These are phyloP conservation scores for Globisporangium paddicum DNA, from an alignment of 352 stramenopile species.

Conservation along the genomic window DNA sequence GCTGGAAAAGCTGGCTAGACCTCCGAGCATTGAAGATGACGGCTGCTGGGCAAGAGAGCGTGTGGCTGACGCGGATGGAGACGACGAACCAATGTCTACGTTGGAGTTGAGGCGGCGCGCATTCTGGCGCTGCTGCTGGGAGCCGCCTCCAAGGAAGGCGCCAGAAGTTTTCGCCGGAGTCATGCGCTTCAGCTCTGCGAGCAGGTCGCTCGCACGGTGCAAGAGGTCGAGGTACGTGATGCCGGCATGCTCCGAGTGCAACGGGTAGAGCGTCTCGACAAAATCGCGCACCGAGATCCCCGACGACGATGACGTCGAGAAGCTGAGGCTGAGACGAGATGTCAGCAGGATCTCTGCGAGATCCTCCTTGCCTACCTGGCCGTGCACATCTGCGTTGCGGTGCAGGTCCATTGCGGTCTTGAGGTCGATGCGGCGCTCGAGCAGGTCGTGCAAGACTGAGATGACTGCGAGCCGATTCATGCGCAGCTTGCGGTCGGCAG, in stretches of 20 bases:
- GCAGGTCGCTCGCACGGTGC: slow-evolving; percentile 50
- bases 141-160: not conserved
- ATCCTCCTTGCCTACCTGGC: slow-evolving; percentile 53
- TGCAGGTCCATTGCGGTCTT: slow-evolving; percentile 72
- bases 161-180: not conserved
- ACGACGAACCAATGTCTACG: slow-evolving; percentile 8
- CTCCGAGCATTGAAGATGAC: slow-evolving; percentile 3
- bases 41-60: slow-evolving; percentile 24
- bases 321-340: slow-evolving; percentile 55
- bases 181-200: slow-evolving; percentile 35
- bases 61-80: not conserved
- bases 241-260: slow-evolving; percentile 12
- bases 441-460: slow-evolving; percentile 58
- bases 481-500: slow-evolving; percentile 22
- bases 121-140: slow-evolving; percentile 32
- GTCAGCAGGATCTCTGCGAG: slow-evolving; percentile 62
- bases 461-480: slow-evolving; percentile 32
- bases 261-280: slow-evolving; percentile 55
- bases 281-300: slow-evolving; percentile 50
- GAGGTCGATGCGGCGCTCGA: slow-evolving; percentile 62
- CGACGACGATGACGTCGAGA: slow-evolving; percentile 20
- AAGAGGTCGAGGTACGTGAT: slow-evolving; percentile 62
- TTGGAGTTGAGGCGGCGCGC: slow-evolving; percentile 34
- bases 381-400: slow-evolving; percentile 45
- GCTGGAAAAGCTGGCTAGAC: slow-evolving; percentile 17